Evolutionary conservation across 1,284 basidiomycete species (phyloP).

Genomic region (Caloboletus firmus): DNA sequence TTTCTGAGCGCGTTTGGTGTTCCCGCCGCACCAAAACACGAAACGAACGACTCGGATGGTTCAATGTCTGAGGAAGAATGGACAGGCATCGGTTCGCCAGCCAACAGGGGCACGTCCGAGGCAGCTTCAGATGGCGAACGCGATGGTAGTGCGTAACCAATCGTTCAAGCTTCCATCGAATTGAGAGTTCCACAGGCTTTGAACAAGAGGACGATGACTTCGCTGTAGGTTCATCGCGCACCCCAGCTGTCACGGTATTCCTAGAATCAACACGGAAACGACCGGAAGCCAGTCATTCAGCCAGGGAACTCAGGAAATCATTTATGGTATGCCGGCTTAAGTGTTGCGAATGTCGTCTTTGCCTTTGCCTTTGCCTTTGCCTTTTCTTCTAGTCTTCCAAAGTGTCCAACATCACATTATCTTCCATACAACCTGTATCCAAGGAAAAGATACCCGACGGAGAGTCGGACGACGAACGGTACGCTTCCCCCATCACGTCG

Average conservation of each 20-base stretch:
- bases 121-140: constrained; percentile 19
- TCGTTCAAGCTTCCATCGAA: not conserved
- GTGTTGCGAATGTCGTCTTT: not conserved
- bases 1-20: constrained; percentile 58
- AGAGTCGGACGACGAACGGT: constrained; percentile 45
- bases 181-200: constrained; percentile 28
- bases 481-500: not conserved
- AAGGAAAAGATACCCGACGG: constrained; percentile 45
- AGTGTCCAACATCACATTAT: constrained; percentile 56
- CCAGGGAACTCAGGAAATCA: constrained; percentile 53
- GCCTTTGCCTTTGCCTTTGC: too few species aligned
- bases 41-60: constrained; percentile 24
- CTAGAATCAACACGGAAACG: constrained; percentile 40
- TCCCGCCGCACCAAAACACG: constrained; percentile 28
- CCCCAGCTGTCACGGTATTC: constrained; percentile 57
- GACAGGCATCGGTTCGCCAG: constrained; percentile 26
- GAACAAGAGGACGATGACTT: constrained; percentile 47
- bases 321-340: constrained; percentile 60
- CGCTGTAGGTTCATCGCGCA: constrained; percentile 30
- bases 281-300: constrained; percentile 24
- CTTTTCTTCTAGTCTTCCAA: constrained; percentile 63
- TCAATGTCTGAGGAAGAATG: constrained; percentile 37
- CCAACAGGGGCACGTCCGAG: constrained; percentile 2
- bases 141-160: constrained; percentile 18
- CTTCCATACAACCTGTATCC: constrained; percentile 27